These are phyloP conservation scores for Royoungia palumana DNA, from an alignment of 768 basidiomycete species.

Conservation along the genomic window DNA sequence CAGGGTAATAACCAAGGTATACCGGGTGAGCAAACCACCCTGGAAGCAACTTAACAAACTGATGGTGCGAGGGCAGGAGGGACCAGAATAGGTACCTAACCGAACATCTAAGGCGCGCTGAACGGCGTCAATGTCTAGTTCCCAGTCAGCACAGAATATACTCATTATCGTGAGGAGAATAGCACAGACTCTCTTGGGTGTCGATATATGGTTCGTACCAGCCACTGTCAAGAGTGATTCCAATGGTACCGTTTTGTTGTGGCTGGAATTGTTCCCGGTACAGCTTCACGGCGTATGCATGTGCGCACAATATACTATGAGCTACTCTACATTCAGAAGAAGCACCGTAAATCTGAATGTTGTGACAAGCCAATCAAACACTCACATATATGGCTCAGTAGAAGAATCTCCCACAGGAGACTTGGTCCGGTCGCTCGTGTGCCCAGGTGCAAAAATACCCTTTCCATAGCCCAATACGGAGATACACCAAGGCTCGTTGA, in stretches of 20 bases:
- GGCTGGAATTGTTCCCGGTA: slow-evolving; percentile 69
- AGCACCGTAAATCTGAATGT: too few species aligned
- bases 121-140: slow-evolving; percentile 60
- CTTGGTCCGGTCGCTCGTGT: slow-evolving; percentile 61
- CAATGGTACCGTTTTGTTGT: slow-evolving; percentile 63
- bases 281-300: slow-evolving; percentile 65
- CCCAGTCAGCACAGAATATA: neutral
- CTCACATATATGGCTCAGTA: slow-evolving; percentile 71
- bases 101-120: slow-evolving; percentile 73
- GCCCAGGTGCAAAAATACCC: slow-evolving; percentile 72
- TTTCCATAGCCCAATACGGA: slow-evolving; percentile 68
- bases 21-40: slow-evolving; percentile 73
- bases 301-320: slow-evolving; percentile 66
- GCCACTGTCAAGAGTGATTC: slow-evolving; percentile 77
- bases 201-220: slow-evolving; percentile 75
- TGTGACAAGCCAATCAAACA: slow-evolving; percentile 6
- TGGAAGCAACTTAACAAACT: slow-evolving; percentile 17
- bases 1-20: slow-evolving; percentile 71
- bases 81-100: slow-evolving; percentile 45
- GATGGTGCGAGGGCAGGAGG: too few species aligned
- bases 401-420: slow-evolving; percentile 63
- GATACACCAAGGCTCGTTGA: slow-evolving; percentile 80
- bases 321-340: slow-evolving; percentile 48
- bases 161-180: neutral
- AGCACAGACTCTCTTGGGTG: slow-evolving; percentile 52